A percentile compares a stretch with the other conserved stretches of the same genome.
Evolutionary conservation across 208 protist species (phyloP).

Genomic region (Spongospora subterranea): DNA sequence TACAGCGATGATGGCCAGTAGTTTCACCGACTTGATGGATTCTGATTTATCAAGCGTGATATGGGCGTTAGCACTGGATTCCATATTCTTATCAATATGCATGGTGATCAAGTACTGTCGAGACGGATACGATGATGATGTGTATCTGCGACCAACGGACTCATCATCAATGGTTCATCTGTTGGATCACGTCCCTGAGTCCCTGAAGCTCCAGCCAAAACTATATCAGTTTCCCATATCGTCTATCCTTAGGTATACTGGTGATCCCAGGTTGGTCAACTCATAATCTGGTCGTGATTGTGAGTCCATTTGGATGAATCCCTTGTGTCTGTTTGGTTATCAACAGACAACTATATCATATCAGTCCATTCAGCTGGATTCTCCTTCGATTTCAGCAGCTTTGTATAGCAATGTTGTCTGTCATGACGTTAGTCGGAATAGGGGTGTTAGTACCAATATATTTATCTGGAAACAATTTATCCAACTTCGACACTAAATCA

Average conservation of each 20-base stretch:
- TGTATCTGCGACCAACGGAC: background rate
- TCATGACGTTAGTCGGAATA: background rate
- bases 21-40: background rate
- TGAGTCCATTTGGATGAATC: too few species aligned
- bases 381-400: conserved; percentile 36
- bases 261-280: background rate
- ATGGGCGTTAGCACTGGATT: background rate
- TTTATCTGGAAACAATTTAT: background rate
- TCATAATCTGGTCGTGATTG: too few species aligned
- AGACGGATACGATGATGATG: background rate
- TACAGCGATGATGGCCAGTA: background rate
- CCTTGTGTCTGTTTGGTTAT: background rate
- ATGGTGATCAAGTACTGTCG: background rate
- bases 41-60: background rate
- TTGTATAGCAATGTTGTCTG: background rate
- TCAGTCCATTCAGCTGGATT: conserved; percentile 29
- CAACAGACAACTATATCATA: background rate
- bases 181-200: background rate
- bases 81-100: background rate
- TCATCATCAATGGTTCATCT: background rate
- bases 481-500: background rate
- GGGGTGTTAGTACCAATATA: background rate
- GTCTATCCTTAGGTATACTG: background rate
- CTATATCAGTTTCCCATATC: background rate
- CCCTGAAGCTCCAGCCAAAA: background rate